These are phyloP conservation scores for Xylaria venustula DNA, from an alignment of 495 filamentous ascomycete genomes.

Conservation along the genomic window DNA sequence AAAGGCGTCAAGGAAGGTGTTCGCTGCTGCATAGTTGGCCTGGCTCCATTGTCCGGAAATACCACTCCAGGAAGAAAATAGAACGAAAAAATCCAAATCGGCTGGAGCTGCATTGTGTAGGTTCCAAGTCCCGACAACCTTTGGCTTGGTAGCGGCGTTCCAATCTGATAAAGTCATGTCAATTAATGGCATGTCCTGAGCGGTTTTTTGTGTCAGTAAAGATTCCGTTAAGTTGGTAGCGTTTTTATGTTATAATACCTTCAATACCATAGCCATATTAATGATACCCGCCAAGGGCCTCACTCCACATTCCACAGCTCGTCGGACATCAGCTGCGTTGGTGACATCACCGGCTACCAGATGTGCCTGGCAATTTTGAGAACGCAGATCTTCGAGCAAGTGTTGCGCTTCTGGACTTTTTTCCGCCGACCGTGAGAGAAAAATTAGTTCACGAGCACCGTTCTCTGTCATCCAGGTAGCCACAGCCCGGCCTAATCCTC, in stretches of 20 bases:
- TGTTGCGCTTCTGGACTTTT: no score
- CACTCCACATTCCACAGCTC: no score
- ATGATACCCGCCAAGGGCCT: no score
- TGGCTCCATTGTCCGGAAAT: conserved; percentile 37
- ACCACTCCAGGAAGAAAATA: no score
- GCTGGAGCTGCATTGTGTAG: conserved; percentile 54
- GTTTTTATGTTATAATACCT: no score
- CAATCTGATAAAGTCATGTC: no score
- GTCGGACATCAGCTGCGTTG: background rate
- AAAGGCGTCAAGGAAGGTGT: conserved; percentile 42
- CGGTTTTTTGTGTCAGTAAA: no score
- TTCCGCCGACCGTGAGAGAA: no score
- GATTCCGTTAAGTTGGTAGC: no score
- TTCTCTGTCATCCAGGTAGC: conserved; percentile 53
- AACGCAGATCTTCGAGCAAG: no score
- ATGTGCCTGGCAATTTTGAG: no score
- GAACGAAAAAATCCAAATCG: conserved; percentile 39
- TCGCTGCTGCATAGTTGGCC: conserved; percentile 39
- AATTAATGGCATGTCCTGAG: conserved; percentile 50
- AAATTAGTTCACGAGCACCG: conserved; percentile 54
- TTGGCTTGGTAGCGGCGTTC: conserved; percentile 42
- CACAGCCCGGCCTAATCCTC: conserved; percentile 60
- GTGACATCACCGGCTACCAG: conserved; percentile 43
- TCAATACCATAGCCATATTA: no score
- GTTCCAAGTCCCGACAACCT: conserved; percentile 54